These are phyloP conservation scores for Globisporangium mamillatum DNA, from an alignment of 352 stramenopile species.

Conservation along the genomic window DNA sequence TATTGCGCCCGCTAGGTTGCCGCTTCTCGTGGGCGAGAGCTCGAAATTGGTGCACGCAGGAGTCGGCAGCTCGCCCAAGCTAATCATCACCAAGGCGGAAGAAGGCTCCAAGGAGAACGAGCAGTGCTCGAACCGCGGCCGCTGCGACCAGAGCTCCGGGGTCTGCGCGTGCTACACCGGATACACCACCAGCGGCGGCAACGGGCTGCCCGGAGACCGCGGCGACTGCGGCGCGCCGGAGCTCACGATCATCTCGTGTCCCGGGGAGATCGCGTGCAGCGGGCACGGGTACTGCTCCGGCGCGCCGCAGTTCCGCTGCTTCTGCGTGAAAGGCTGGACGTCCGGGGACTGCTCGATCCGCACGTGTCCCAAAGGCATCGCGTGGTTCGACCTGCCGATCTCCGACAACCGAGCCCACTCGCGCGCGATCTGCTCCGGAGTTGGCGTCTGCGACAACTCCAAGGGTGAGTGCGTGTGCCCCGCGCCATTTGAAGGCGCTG, in stretches of 20 bases:
- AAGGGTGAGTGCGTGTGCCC: conserved; percentile 70
- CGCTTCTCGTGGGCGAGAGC: conserved; percentile 73
- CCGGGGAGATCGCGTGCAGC: conserved; percentile 61
- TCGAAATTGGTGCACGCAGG: conserved; percentile 49
- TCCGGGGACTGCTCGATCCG: conserved; percentile 71
- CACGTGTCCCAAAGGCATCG: conserved; percentile 51
- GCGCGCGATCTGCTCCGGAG: conserved; percentile 53
- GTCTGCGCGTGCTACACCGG: conserved; percentile 84
- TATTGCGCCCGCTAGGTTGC: conserved; percentile 26
- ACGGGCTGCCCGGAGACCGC: conserved; percentile 46
- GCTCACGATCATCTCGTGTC: conserved; percentile 48
- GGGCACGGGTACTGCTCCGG: conserved; percentile 74
- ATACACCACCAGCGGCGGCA: conserved; percentile 73
- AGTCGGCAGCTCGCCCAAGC: conserved; percentile 42
- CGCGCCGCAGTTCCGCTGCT: conserved; percentile 66
- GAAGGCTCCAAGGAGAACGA: conserved; percentile 91
- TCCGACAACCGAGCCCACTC: conserved; percentile 54
- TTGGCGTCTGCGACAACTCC: conserved; percentile 58
- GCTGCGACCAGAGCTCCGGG: conserved; percentile 68
- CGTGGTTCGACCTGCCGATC: conserved; percentile 71
- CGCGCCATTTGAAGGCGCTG: conserved; percentile 55
- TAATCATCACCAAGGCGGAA: conserved; percentile 58
- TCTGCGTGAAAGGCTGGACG: conserved; percentile 53
- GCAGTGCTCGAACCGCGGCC: conserved; percentile 66
- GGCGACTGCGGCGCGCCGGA: conserved; percentile 67